Evolutionary conservation across 345 rosid species (phyloP), one percentile per base, ranked within the genome.

Genomic region (Lepidium aucheri): DNA sequence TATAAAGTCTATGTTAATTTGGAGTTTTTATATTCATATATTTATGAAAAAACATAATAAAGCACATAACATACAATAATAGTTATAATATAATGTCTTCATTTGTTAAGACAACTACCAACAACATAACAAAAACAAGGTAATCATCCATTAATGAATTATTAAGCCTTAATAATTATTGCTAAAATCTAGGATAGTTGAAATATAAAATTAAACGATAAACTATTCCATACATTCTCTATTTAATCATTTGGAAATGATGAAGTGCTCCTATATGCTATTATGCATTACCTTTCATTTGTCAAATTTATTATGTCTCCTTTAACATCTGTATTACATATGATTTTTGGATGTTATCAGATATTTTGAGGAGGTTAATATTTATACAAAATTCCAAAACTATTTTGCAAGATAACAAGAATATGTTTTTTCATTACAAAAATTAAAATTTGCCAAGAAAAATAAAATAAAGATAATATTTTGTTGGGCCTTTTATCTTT

Each of bases 141-240:
- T 65, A 53, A 44, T 73, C 61, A 65, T 59, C 67, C 42, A 51
- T 50, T 42, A 41, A 34, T 51, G 40, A 40, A 40, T 33, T 26
- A 51, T 20, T n/a, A 51, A 51, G 50, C 14, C 49, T 65, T 51
- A 28, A 35, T 17, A 34, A 52, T 8, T 28, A 38, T 34, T 59
- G 67, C 76, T 66, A 73, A 73, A 73, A 73, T 66, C 67, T 66
- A 73, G 76, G 67, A 35, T 51, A 59, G 72, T 66, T 66, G 67
- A 59, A 45, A 58, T 58, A 65, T 59, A 65, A 65, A 65, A 58
- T 1, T 22, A 57, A 3, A 64, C 8, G 34, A 35, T 65, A 42
- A 62, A 59, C 35, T 33, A 65, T 65, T 57, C 50, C 55, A 56
- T 36, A 72, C 59, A 56, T 56, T 57, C 59, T 56, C 47, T 47